phyloP scores from a whole-genome alignment of 352 stramenopile genomes.

The Phytophthora agathidicida region DNA sequence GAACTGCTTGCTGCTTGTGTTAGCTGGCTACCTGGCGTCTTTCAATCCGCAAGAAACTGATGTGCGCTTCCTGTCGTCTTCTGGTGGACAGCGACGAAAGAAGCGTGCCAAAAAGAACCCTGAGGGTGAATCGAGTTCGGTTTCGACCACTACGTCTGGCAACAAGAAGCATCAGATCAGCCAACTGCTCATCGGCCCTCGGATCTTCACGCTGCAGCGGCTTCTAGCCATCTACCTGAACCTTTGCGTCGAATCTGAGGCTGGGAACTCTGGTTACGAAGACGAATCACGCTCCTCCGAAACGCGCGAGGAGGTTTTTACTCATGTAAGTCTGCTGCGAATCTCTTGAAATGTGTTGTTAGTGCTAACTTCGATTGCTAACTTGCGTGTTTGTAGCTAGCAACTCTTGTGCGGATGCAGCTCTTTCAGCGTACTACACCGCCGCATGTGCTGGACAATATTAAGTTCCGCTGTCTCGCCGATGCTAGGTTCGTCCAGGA shows the following conservation, averaged over 20 bases:
- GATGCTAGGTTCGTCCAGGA: slow-evolving; percentile 74
- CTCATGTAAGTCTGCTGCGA: slow-evolving; percentile 48
- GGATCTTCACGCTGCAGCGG: slow-evolving; percentile 75
- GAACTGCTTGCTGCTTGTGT: slow-evolving; percentile 72
- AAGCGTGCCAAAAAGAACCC: slow-evolving; percentile 47
- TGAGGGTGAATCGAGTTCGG: slow-evolving; percentile 8
- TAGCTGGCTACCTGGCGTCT: slow-evolving; percentile 76
- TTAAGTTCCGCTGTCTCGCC: slow-evolving; percentile 80
- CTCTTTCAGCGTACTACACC: slow-evolving; percentile 78
- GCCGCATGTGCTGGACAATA: slow-evolving; percentile 72
- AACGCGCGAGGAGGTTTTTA: slow-evolving; percentile 80
- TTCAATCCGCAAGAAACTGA: slow-evolving; percentile 86
- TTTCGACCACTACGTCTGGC: slow-evolving; percentile 10
- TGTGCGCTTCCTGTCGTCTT: slow-evolving; percentile 73
- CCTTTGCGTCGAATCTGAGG: slow-evolving; percentile 56
- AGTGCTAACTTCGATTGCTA: slow-evolving; percentile 8
- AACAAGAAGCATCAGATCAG: slow-evolving; percentile 57
- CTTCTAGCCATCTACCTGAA: slow-evolving; percentile 83
- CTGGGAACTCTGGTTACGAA: slow-evolving; percentile 12
- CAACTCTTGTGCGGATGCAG: slow-evolving; percentile 77
- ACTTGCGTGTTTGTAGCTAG: slow-evolving; percentile 49
- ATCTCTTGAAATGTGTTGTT: neutral
- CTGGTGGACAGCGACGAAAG: slow-evolving; percentile 53
- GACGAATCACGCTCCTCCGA: slow-evolving; percentile 33
- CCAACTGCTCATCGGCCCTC: slow-evolving; percentile 70